Evolutionary conservation across 1,284 basidiomycete species (phyloP).

Genomic region (Ceraceosorus guamensis): DNA sequence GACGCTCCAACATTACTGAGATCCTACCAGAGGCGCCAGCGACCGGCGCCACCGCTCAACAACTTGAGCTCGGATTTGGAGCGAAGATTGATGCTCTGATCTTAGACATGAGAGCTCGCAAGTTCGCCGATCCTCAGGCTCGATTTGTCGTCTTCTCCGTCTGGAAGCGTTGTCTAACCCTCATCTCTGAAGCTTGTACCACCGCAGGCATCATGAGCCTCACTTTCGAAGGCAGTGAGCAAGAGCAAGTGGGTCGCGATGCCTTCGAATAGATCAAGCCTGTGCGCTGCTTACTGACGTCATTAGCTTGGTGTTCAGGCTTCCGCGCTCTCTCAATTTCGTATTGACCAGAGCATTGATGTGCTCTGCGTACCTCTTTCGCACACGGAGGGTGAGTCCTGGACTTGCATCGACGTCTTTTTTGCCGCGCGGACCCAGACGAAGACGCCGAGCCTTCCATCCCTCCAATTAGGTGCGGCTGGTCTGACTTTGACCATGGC

Average conservation of each 20-base stretch:
- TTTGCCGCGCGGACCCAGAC: too few species aligned
- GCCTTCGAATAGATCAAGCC: too few species aligned
- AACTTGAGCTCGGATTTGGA: conserved; percentile 19
- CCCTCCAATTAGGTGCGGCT: conserved; percentile 6
- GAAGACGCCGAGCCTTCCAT: too few species aligned
- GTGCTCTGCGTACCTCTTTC: conserved; percentile 26
- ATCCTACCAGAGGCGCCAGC: conserved; percentile 14
- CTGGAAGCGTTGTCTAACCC: conserved; percentile 26
- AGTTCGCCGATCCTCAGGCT: conserved; percentile 13
- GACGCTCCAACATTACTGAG: conserved; percentile 14
- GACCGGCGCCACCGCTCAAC: conserved; percentile 5
- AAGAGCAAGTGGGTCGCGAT: too few species aligned
- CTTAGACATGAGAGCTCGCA: conserved; percentile 14
- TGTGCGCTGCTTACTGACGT: too few species aligned
- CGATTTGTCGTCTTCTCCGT: conserved; percentile 32
- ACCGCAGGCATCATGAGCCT: too few species aligned
- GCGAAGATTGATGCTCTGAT: conserved; percentile 32
- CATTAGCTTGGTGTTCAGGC: conserved; percentile 13
- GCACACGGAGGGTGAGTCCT: conserved; percentile 17
- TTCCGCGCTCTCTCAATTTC: conserved; percentile 22
- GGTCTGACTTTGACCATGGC: conserved; percentile 29
- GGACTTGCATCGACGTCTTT: too few species aligned
- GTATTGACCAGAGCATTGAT: conserved; percentile 18
- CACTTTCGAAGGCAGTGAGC: too few species aligned
- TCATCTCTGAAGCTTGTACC: conserved; percentile 9